phyloP scores from a whole-genome alignment of 208 protist species.

The Willaertia magna region DNA sequence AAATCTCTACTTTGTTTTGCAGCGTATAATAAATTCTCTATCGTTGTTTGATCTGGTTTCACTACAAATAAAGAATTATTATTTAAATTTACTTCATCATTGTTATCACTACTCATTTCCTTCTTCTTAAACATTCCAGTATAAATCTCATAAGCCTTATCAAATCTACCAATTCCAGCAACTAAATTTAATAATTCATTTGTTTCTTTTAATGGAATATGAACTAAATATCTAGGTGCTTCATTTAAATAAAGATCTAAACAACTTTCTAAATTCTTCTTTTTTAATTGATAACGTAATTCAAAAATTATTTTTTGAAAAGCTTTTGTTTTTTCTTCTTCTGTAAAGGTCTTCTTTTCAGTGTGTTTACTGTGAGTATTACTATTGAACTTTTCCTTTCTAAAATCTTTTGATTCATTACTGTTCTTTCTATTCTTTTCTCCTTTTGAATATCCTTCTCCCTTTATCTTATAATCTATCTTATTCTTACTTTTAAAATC shows the following conservation, averaged over 20 bases:
- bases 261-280: background rate
- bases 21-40: background rate
- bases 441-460: too few relatives aligned
- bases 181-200: background rate
- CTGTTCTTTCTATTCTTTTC: too few relatives aligned
- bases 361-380: too few relatives aligned
- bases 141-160: background rate
- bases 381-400: too few relatives aligned
- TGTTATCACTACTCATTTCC: background rate
- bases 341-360: background rate
- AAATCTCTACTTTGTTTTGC: background rate
- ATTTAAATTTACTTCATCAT: too few relatives aligned
- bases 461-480: too few relatives aligned
- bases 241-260: background rate
- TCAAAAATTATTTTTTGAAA: background rate
- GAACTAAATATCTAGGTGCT: background rate
- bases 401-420: too few relatives aligned
- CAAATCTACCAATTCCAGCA: background rate
- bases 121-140: background rate
- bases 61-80: too few relatives aligned
- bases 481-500: too few relatives aligned
- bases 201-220: background rate
- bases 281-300: background rate
- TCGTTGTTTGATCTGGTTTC: background rate
- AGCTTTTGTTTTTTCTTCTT: background rate